Base-by-base conservation (phyloP, 2,329 filamentous ascomycete genomes). In the Truncatella angustata region DNA sequence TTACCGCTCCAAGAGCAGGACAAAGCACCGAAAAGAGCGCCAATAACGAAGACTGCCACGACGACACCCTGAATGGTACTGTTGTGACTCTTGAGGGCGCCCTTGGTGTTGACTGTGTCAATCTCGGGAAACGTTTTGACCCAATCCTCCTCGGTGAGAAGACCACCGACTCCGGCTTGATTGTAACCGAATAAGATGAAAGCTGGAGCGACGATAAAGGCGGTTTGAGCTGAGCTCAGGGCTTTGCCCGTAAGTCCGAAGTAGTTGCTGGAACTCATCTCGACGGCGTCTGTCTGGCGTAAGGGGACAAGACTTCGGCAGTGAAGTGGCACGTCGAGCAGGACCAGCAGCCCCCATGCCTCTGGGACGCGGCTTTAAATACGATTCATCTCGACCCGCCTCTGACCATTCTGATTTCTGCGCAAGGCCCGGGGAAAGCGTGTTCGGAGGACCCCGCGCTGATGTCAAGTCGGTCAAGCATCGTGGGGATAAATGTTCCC, bases 161-260 rank as follows among this genome's bases (percentile, higher is more conserved):
- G 61, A 11, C 69, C 70, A 30, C 69, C 70, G 30, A 72, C 60
- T 47, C 67, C 68, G 3, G 70, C 67, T 54, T 74, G 70, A 57
- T 73, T 73, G 59, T 73, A 74, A 6, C 71, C 71, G 56, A 72
- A 73, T 36, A 73, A 61, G 56, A 73, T 69, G 57, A 73, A 72
- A 11, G 73, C 63, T 4, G 74, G 74, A 5, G 65, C 68, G 16
- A 76, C 73, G 35, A 77, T 69, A 43, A 75, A 64, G 12, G 66
- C 67, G 49, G 73, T 65, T 57, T 76, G 73, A 23, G 70, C 58
- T 12, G 62, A 62, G 52, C 60, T 63, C 44, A 75, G 60, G 47
- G 64, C 54, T 36, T 65, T 58, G 65, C 72, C 72, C 37, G 62
- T 67, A 23, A 67, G 60, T 50, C 71, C 71, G 34, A 73, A 63